Evolutionary conservation across 768 basidiomycete species (phyloP).

Genomic region (Podaxis sp.): DNA sequence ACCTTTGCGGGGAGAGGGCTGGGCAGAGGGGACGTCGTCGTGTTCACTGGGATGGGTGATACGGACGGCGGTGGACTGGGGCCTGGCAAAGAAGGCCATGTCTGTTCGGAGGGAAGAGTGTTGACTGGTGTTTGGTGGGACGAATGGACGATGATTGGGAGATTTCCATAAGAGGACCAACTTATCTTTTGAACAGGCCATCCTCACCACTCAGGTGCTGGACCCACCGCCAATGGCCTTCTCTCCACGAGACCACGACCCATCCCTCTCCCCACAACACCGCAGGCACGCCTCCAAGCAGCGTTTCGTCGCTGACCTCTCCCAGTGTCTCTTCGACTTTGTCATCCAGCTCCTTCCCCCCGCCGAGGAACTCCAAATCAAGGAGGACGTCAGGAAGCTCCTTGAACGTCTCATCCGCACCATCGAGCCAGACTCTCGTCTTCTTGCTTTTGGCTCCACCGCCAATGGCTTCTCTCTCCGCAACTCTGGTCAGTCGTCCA

Average conservation of each 20-base stretch:
- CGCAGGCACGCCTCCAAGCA: slow-evolving; percentile 49
- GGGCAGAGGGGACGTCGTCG: slow-evolving; percentile 24
- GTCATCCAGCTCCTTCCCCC: slow-evolving; percentile 91
- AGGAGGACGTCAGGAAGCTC: slow-evolving; percentile 93
- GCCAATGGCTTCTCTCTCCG: slow-evolving; percentile 96
- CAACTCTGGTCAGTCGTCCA: slow-evolving; percentile 71
- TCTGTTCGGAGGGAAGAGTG: background rate
- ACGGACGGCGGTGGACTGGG: slow-evolving; percentile 64
- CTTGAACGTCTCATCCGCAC: slow-evolving; percentile 94
- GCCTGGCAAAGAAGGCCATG: slow-evolving; percentile 73
- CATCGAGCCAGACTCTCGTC: slow-evolving; percentile 86
- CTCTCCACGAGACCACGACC: slow-evolving; percentile 23
- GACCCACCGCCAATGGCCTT: background rate
- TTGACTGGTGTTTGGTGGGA: background rate
- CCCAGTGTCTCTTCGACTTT: slow-evolving; percentile 90
- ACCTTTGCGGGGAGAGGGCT: slow-evolving; percentile 50
- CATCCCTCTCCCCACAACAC: slow-evolving; percentile 29
- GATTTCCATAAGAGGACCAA: background rate
- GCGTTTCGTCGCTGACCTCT: slow-evolving; percentile 76
- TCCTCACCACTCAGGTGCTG: background rate
- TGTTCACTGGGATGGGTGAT: slow-evolving; percentile 63
- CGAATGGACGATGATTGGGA: background rate
- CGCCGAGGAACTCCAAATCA: slow-evolving; percentile 85
- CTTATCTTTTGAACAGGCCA: background rate
- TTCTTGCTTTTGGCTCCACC: slow-evolving; percentile 94